phyloP scores from a whole-genome alignment of 495 filamentous ascomycete genomes.

The Hypoxylon subgilvum region DNA sequence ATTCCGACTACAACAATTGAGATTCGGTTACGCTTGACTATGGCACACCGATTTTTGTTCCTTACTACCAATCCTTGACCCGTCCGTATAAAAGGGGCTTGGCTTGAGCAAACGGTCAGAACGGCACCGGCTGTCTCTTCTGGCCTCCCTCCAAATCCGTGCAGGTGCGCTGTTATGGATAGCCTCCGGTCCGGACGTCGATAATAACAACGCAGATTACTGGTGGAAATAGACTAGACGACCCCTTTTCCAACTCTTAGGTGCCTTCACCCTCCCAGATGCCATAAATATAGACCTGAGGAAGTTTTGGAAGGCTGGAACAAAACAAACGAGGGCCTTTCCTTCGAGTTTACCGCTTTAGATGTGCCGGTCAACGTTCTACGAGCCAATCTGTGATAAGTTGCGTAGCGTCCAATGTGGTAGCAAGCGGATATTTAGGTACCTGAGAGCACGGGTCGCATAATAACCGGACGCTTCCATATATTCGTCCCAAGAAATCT shows the following conservation, averaged over 20 bases:
- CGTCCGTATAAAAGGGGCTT: conserved; percentile 59
- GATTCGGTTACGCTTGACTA: conserved; percentile 17
- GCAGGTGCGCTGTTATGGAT: conserved; percentile 57
- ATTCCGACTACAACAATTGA: conserved; percentile 7
- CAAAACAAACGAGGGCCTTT: too few species aligned
- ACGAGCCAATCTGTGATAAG: too few species aligned
- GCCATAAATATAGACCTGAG: too few species aligned
- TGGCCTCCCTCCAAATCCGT: conserved; percentile 55
- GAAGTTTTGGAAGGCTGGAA: too few species aligned
- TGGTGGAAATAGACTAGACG: too few species aligned
- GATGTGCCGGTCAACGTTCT: background rate
- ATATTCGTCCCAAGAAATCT: background rate
- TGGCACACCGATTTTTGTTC: conserved; percentile 30
- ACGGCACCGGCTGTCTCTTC: conserved; percentile 59
- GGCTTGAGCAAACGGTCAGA: conserved; percentile 54
- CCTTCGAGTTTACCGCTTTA: too few species aligned
- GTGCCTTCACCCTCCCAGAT: too few species aligned
- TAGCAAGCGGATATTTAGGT: background rate
- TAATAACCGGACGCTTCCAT: background rate
- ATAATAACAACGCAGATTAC: too few species aligned
- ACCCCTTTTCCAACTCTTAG: too few species aligned
- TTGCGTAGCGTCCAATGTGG: background rate
- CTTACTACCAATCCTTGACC: conserved; percentile 55
- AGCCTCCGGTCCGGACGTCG: too few species aligned
- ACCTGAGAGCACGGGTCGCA: background rate